These are phyloP conservation scores for Pythium insidiosum DNA, from an alignment of 352 stramenopile genomes.

Conservation along the genomic window DNA sequence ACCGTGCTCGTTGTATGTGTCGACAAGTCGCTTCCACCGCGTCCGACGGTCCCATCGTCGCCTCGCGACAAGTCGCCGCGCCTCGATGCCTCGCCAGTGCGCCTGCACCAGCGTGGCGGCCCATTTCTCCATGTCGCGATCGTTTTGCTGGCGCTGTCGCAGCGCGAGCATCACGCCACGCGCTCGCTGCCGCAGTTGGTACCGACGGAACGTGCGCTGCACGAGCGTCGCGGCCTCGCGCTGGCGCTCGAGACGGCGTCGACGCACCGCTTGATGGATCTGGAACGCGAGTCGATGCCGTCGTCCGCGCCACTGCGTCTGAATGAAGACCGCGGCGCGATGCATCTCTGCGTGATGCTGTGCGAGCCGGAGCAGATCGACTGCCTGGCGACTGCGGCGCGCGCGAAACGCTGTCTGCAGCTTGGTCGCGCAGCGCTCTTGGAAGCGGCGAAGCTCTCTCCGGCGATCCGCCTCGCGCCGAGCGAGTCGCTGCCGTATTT, in stretches of 20 bases:
- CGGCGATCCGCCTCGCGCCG: conserved; percentile 19
- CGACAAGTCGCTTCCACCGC: conserved; percentile 90
- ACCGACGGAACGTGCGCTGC: conserved; percentile 36
- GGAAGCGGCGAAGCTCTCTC: conserved; percentile 16
- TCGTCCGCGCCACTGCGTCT: conserved; percentile 43
- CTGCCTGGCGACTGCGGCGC: conserved; percentile 27
- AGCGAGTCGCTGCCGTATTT: conserved; percentile 36
- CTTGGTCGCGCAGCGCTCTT: conserved; percentile 39
- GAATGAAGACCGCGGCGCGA: conserved; percentile 26
- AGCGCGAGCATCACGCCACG: conserved; percentile 38
- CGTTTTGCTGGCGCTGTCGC: conserved; percentile 25
- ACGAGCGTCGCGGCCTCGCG: conserved; percentile 27
- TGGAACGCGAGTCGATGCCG: conserved; percentile 33
- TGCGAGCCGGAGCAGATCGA: conserved; percentile 31
- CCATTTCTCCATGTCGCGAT: conserved; percentile 58
- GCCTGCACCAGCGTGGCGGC: conserved; percentile 62
- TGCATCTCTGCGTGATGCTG: conserved; percentile 29
- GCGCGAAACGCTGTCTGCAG: conserved; percentile 55
- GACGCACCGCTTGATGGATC: conserved; percentile 28
- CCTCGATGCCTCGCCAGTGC: conserved; percentile 45
- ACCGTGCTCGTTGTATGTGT: conserved; percentile 69
- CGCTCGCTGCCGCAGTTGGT: conserved; percentile 33
- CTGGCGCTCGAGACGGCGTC: conserved; percentile 19
- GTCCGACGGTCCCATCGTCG: conserved; percentile 33
- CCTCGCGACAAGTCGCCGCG: conserved; percentile 19